Conservation (phyloP, 352 stramenopile genomes). For the Blastocystis sp. region DNA sequence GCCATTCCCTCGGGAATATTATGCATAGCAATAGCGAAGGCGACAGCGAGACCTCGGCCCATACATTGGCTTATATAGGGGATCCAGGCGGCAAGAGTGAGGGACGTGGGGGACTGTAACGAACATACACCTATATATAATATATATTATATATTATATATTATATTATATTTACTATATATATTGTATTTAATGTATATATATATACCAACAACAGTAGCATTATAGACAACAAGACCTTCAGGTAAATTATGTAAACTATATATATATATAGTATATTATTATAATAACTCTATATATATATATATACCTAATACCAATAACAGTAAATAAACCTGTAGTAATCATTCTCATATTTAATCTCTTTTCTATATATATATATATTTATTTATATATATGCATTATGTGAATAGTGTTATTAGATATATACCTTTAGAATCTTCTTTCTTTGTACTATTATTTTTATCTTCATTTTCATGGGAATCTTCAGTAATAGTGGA, state of each 20-base stretch:
- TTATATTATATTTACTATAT: too few species aligned
- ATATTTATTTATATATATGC: not conserved
- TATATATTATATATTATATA: too few species aligned
- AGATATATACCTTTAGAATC: not conserved
- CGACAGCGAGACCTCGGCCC: conserved; percentile 14
- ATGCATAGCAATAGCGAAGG: conserved; percentile 24
- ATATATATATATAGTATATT: too few species aligned
- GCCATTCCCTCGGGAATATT: conserved; percentile 34
- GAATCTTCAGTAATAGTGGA: not conserved
- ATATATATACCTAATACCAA: conserved; percentile 27
- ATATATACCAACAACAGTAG: conserved; percentile 25
- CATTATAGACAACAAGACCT: conserved; percentile 28
- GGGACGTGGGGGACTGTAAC: not conserved
- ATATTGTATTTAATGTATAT: too few species aligned
- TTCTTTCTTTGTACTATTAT: not conserved
- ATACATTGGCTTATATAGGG: conserved; percentile 20
- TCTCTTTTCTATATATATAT: not conserved
- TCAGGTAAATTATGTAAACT: conserved; percentile 31
- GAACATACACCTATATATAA: conserved; percentile 20
- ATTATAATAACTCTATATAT: too few species aligned
- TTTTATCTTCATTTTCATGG: not conserved
- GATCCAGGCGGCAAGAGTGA: conserved; percentile 2
- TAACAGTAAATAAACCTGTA: conserved; percentile 5
- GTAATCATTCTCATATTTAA: not conserved
- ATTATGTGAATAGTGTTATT: not conserved